Percentiles rank a stretch among this genome's conserved stretches.
Evolutionary conservation across 2,329 filamentous ascomycete genomes (phyloP).

Genomic region (Aspergillus sp.): DNA sequence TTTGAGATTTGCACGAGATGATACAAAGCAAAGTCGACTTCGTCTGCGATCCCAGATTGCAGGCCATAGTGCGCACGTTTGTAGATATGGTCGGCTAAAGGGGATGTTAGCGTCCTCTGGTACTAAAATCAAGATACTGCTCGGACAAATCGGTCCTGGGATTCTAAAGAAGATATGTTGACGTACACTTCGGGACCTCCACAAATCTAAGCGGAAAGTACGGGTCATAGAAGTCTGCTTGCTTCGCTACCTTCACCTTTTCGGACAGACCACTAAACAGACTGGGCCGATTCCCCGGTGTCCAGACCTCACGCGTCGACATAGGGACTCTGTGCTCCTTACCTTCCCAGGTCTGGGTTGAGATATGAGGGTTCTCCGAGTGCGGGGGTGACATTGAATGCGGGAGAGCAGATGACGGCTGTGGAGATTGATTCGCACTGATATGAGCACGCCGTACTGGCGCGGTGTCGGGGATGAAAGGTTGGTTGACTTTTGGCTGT

Average conservation of each 20-base stretch:
- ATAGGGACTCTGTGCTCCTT: slow-evolving; percentile 45
- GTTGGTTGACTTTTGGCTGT: slow-evolving; percentile 45
- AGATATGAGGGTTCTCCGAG: slow-evolving; percentile 34
- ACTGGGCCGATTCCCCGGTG: slow-evolving; percentile 49
- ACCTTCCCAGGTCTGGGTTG: slow-evolving; percentile 43
- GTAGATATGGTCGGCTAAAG: slow-evolving; percentile 70
- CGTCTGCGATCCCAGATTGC: slow-evolving; percentile 75
- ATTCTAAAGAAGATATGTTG: not conserved
- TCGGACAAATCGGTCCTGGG: not conserved
- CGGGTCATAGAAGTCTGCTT: slow-evolving; percentile 45
- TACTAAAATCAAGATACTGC: not conserved
- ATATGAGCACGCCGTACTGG: slow-evolving; percentile 40
- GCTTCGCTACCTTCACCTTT: slow-evolving; percentile 35
- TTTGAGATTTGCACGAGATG: slow-evolving; percentile 95
- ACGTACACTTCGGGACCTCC: slow-evolving; percentile 44
- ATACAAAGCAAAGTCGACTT: slow-evolving; percentile 91
- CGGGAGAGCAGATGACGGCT: slow-evolving; percentile 33
- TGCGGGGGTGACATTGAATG: slow-evolving; percentile 37
- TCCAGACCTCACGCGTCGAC: slow-evolving; percentile 46
- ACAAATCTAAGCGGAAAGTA: slow-evolving; percentile 42
- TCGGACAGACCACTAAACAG: slow-evolving; percentile 36
- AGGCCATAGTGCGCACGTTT: slow-evolving; percentile 83
- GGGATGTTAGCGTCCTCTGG: slow-evolving; percentile 16
- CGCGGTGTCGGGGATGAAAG: slow-evolving; percentile 45
- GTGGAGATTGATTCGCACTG: slow-evolving; percentile 39